Conservation (phyloP, 208 protist species). For the Trypanosoma caninum region DNA sequence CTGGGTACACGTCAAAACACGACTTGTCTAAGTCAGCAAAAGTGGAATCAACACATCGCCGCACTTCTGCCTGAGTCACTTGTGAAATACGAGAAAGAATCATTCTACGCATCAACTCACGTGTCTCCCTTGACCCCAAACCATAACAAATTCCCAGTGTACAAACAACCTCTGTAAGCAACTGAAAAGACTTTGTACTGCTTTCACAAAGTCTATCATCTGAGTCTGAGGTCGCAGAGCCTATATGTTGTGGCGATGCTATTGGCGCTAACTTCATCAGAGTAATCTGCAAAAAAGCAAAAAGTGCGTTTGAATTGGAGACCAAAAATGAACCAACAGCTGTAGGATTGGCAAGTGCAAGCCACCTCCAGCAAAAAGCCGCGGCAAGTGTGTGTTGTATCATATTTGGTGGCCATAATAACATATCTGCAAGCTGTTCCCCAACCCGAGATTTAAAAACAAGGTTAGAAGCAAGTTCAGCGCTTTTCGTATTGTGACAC, state of each 20-base stretch:
- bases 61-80: conserved; percentile 29
- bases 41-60: conserved; percentile 1
- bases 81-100: conserved; percentile 23
- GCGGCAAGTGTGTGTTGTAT: conserved; percentile 28
- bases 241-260: background rate
- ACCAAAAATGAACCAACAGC: conserved; percentile 15
- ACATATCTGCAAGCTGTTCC: conserved; percentile 16
- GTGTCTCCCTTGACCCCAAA: conserved; percentile 21
- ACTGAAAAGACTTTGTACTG: background rate
- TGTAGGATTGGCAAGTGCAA: conserved; percentile 34
- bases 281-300: conserved; percentile 4
- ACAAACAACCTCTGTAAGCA: conserved; percentile 12
- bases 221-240: background rate
- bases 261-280: background rate
- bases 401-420: conserved; percentile 26
- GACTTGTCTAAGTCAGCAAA: conserved; percentile 15
- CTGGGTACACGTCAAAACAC: conserved; percentile 39
- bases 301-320: conserved; percentile 9
- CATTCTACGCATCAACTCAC: conserved; percentile 23
- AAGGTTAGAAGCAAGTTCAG: conserved; percentile 20
- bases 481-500: background rate
- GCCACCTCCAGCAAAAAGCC: conserved; percentile 50
- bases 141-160: conserved; percentile 19
- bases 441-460: conserved; percentile 26
- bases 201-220: background rate